These are phyloP conservation scores for Parafenestella ontariensis DNA, from an alignment of 2,329 filamentous ascomycete species.

Conservation along the genomic window DNA sequence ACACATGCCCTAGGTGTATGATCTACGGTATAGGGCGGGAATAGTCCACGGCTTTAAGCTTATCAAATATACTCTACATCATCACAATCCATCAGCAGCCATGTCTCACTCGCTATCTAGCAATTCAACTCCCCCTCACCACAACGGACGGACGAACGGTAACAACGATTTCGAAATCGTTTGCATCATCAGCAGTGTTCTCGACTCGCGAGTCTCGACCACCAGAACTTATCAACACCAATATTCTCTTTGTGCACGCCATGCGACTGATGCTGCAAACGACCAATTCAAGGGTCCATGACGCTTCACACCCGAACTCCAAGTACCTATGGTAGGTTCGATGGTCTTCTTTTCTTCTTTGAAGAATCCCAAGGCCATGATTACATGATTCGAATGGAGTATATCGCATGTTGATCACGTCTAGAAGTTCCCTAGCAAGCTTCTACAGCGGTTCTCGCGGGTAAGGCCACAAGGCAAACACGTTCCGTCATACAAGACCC, in stretches of 20 bases:
- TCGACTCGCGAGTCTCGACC: background rate
- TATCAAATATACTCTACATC: background rate
- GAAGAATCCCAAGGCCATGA: background rate
- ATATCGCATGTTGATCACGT: conserved; percentile 4
- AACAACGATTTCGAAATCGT: background rate
- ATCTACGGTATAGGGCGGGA: no score
- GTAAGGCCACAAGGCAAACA: background rate
- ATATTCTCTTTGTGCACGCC: background rate
- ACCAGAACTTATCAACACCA: background rate
- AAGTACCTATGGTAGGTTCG: no score
- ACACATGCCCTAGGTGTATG: no score
- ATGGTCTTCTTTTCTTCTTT: no score
- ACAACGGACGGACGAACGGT: background rate
- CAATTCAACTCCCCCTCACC: no score
- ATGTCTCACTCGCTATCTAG: no score
- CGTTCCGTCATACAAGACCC: background rate
- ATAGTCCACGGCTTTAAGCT: background rate
- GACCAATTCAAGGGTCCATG: background rate
- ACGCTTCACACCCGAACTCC: background rate
- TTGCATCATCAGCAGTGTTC: background rate
- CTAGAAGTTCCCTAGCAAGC: background rate
- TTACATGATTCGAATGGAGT: background rate
- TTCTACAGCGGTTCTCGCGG: background rate
- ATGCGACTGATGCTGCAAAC: background rate
- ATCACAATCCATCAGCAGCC: background rate